Conservation (phyloP, 2,329 filamentous ascomycete genomes). For the Penicillium sp. region DNA sequence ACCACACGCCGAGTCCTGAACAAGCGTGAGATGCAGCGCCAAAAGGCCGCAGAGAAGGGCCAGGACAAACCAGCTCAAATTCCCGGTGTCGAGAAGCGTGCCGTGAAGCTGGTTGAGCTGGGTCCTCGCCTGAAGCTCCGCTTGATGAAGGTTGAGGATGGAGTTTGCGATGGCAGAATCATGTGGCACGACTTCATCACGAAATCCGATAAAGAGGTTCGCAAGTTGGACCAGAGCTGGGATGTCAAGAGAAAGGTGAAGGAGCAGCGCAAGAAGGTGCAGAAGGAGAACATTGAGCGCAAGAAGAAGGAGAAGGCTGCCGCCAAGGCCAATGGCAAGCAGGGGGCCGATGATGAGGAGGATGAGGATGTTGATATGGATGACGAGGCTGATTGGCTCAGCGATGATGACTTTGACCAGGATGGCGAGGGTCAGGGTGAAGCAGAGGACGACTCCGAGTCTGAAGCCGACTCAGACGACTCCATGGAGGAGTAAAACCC, state of each 20-base stretch:
- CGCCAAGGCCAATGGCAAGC: constrained; percentile 46
- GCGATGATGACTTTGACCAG: constrained; percentile 52
- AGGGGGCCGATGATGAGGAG: constrained; percentile 52
- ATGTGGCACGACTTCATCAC: constrained; percentile 97
- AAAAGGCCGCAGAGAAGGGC: constrained; percentile 47
- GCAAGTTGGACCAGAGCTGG: constrained; percentile 81
- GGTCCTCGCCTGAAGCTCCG: constrained; percentile 87
- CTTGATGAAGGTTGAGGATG: constrained; percentile 94
- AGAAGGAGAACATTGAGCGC: constrained; percentile 86
- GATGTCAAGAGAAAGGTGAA: constrained; percentile 79
- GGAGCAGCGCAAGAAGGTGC: constrained; percentile 80
- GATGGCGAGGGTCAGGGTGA: constrained; percentile 47
- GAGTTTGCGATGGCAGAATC: constrained; percentile 81
- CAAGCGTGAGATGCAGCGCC: constrained; percentile 53
- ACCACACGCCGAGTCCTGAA: constrained; percentile 56
- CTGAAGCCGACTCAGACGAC: constrained; percentile 43
- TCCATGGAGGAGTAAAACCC: constrained; percentile 44
- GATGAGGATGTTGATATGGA: constrained; percentile 58
- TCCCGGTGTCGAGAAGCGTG: constrained; percentile 73
- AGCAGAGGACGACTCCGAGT: constrained; percentile 29
- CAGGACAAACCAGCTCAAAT: constrained; percentile 43
- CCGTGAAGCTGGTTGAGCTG: constrained; percentile 88
- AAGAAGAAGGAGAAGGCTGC: constrained; percentile 70
- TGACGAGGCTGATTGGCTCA: constrained; percentile 56
- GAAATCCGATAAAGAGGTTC: constrained; percentile 77